These are phyloP conservation scores for Chrysoporthe austroafricana DNA, from an alignment of 2,329 filamentous ascomycete genomes.

Conservation along the genomic window DNA sequence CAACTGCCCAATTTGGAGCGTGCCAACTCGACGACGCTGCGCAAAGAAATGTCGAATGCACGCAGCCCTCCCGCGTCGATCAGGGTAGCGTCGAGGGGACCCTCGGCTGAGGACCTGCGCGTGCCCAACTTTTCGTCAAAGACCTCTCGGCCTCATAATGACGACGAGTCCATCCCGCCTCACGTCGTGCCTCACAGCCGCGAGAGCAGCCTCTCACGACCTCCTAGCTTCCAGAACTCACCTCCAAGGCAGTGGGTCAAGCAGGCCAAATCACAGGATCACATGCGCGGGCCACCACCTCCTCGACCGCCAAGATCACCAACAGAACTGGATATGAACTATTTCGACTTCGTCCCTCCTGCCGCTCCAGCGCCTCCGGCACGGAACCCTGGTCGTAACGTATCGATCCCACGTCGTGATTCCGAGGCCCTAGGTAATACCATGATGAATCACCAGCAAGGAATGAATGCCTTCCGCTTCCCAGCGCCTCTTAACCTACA, in stretches of 20 bases:
- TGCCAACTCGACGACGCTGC: slow-evolving; percentile 46
- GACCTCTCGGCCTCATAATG: slow-evolving; percentile 26
- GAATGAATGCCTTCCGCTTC: slow-evolving; percentile 50
- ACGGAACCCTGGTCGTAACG: slow-evolving; percentile 57
- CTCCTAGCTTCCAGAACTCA: slow-evolving; percentile 37
- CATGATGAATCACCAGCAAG: slow-evolving; percentile 48
- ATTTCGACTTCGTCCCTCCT: slow-evolving; percentile 41
- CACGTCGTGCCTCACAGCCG: slow-evolving; percentile 29
- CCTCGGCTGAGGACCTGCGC: slow-evolving; percentile 46
- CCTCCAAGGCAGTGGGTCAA: slow-evolving; percentile 45
- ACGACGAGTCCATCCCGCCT: slow-evolving; percentile 24
- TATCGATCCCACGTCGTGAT: slow-evolving; percentile 49
- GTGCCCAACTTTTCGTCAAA: slow-evolving; percentile 56
- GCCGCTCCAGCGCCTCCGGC: slow-evolving; percentile 49
- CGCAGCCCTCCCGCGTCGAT: slow-evolving; percentile 43
- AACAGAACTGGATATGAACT: slow-evolving; percentile 36
- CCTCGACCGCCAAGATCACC: slow-evolving; percentile 57
- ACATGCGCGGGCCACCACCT: slow-evolving; percentile 48
- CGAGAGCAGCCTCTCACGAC: slow-evolving; percentile 30
- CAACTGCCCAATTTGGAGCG: slow-evolving; percentile 47
- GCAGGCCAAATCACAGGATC: slow-evolving; percentile 54
- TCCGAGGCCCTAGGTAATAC: slow-evolving; percentile 43
- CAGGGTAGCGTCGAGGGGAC: slow-evolving; percentile 41
- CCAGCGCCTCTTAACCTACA: slow-evolving; percentile 46
- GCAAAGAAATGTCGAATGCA: slow-evolving; percentile 49